These are phyloP conservation scores for Chaetomium sp. DNA, from an alignment of 2,329 filamentous ascomycete species.

Conservation along the genomic window DNA sequence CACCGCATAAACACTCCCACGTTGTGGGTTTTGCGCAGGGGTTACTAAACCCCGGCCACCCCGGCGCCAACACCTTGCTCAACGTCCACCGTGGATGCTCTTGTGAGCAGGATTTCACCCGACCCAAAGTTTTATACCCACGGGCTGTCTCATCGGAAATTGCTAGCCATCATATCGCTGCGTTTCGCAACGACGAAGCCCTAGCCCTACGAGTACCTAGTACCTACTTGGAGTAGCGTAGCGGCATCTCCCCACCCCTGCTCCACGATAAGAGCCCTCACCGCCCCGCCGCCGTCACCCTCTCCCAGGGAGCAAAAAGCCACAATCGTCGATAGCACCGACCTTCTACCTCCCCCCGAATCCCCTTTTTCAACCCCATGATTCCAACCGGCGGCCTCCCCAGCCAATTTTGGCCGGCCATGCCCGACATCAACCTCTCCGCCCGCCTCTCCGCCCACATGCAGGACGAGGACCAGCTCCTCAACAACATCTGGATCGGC, in stretches of 20 bases:
- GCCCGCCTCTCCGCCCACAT: slow-evolving; percentile 22
- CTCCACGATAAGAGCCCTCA: neutral
- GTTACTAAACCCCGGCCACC: slow-evolving; percentile 10
- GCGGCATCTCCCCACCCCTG: neutral
- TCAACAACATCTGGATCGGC: slow-evolving; percentile 39
- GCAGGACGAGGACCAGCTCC: slow-evolving; percentile 36
- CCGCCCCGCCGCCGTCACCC: neutral
- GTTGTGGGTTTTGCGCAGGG: slow-evolving; percentile 3
- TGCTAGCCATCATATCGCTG: neutral
- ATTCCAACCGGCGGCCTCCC: neutral
- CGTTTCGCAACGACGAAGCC: neutral
- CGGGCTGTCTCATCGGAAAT: neutral
- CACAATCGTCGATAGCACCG: neutral
- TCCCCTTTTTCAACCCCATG: neutral
- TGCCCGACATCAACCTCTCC: neutral
- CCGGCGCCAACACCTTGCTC: neutral
- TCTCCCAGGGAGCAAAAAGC: neutral
- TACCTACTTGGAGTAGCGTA: neutral
- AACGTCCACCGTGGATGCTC: neutral
- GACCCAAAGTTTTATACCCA: neutral
- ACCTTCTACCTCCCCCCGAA: neutral
- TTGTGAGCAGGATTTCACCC: neutral
- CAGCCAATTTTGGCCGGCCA: neutral
- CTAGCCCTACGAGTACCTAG: neutral
- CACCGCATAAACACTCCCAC: slow-evolving; percentile 19